Evolutionary conservation across 768 basidiomycete genomes (phyloP), one percentile per base, ranked within the genome.

Genomic region (Boletellus ananiceps): DNA sequence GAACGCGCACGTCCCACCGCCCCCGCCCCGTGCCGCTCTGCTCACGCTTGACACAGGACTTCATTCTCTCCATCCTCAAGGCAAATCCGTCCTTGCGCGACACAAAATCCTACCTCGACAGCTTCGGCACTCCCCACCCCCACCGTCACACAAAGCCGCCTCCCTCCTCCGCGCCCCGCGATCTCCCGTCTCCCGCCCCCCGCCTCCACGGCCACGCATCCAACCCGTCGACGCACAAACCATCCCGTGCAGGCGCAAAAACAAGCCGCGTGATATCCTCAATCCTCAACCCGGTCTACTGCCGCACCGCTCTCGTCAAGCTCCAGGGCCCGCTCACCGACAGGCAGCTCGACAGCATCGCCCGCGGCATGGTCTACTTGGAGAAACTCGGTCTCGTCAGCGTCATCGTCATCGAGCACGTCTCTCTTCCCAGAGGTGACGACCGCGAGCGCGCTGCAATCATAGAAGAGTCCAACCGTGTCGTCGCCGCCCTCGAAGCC

Each of bases 301-400:
- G 83, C 38, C 86, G 91, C 45, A 95, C 96, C 1, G 93, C 94
- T 5, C 82, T 99, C 14, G 94, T 99, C 58, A 98, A 98, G 70
- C 73, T 98, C 2, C 96, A 98, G 67, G 93, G 94, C 9, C 96
- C 96, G 2, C 98, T 98, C 64, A 87, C 83, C 9, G 87, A 95
- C 68, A 78, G 83, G 8, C 96, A 97, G 60, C 81, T 98, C 50
- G 90, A 95, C 56, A 94, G 93, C 65, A 91, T 99, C 57, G 84
- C 88, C 35, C 81, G 86, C 35, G 96, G 96, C 45, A 81, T 99
- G 73, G 89, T 94, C 35, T 93, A 96, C 66, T 81, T 99, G 40
- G 90, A 95, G 67, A 95, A 94, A 64, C 84, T 98, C 15, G 96
- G 96, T 2, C 78, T 99, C 16, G 89, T 97, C 59, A 88, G 88